Evolutionary conservation across 2,329 filamentous ascomycete genomes (phyloP).

Genomic region (Ophiostoma fasciatum): DNA sequence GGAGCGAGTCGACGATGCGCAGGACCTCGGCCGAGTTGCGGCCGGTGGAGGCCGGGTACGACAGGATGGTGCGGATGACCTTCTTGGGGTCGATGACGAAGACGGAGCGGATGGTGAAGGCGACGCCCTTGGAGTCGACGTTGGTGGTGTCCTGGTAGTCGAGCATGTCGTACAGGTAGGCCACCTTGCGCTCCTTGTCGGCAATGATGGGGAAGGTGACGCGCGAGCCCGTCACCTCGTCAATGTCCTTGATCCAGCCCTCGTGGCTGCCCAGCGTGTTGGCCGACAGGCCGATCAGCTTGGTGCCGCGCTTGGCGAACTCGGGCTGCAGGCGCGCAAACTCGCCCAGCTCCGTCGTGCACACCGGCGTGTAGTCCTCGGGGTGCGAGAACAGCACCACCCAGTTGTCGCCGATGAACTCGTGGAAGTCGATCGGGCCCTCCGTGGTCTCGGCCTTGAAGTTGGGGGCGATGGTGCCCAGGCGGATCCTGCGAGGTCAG

Average conservation of each 20-base stretch:
- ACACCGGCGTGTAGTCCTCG: conserved; percentile 86
- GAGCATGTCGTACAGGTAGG: conserved; percentile 68
- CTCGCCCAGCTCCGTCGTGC: conserved; percentile 83
- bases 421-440: conserved; percentile 68
- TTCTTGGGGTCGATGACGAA: conserved; percentile 91
- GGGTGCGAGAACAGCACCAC: conserved; percentile 75
- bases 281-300: conserved; percentile 82
- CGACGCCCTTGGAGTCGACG: conserved; percentile 67
- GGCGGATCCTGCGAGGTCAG: conserved; percentile 35
- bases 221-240: conserved; percentile 57
- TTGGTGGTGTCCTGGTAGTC: conserved; percentile 72
- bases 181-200: conserved; percentile 63
- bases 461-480: conserved; percentile 58
- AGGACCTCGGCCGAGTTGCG: conserved; percentile 69
- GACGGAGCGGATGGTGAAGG: conserved; percentile 88
- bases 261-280: conserved; percentile 75
- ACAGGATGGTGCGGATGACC: conserved; percentile 83
- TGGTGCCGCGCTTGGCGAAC: conserved; percentile 74
- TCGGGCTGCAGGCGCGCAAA: conserved; percentile 82
- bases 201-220: conserved; percentile 69
- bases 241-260: conserved; percentile 82
- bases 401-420: conserved; percentile 69
- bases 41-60: conserved; percentile 84
- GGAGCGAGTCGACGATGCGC: conserved; percentile 63
- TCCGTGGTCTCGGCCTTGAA: conserved; percentile 70